Percentiles rank a stretch among this genome's conserved stretches.
Conservation (phyloP, 139 green algal genomes). For the Picochlorum sp. region DNA sequence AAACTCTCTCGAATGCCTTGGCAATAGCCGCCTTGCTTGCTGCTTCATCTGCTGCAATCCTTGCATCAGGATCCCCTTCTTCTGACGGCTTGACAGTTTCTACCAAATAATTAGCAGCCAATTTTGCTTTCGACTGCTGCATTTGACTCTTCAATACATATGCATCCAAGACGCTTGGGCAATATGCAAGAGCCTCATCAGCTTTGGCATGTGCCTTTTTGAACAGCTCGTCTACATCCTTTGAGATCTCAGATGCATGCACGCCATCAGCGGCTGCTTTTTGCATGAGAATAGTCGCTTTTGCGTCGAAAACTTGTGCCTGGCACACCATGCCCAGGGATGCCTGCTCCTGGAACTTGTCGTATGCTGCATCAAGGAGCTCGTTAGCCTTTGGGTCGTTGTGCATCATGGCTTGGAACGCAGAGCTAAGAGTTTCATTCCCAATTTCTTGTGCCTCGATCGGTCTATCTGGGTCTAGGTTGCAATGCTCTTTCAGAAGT, state of each 20-base stretch:
- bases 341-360: constrained; percentile 57
- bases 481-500: constrained; percentile 64
- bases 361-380: constrained; percentile 67
- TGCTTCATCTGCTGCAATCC: constrained; percentile 23
- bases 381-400: constrained; percentile 37
- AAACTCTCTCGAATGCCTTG: constrained; percentile 24
- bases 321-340: constrained; percentile 28
- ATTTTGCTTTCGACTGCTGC: constrained; percentile 25
- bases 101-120: constrained; percentile 30
- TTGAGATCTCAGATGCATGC: not conserved
- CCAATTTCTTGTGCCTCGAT: constrained; percentile 63
- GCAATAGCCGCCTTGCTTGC: constrained; percentile 15
- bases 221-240: constrained; percentile 13
- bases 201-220: constrained; percentile 18
- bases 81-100: constrained; percentile 11
- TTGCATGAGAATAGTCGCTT: constrained; percentile 17
- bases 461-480: constrained; percentile 63
- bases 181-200: constrained; percentile 25
- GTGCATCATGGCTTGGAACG: constrained; percentile 31
- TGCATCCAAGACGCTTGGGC: constrained; percentile 18
- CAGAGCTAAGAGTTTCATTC: constrained; percentile 19
- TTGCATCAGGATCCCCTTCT: constrained; percentile 18
- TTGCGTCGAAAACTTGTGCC: constrained; percentile 21
- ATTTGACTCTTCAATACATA: constrained; percentile 21
- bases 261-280: constrained; percentile 12